phyloP scores from a whole-genome alignment of 352 stramenopile species.

The Pythium brassicae region DNA sequence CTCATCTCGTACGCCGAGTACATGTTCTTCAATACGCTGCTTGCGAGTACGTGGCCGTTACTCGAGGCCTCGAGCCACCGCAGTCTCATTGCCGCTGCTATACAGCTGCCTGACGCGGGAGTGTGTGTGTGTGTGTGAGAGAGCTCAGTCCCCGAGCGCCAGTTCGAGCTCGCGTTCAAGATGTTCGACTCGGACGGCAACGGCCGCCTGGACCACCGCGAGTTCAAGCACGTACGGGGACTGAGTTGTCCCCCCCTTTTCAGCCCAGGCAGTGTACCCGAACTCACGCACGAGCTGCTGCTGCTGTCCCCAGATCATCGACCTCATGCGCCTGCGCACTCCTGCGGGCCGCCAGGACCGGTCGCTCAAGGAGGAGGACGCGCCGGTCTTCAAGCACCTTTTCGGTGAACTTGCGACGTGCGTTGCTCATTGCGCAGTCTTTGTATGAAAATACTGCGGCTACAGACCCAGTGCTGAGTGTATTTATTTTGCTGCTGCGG shows the following conservation, averaged over 20 bases:
- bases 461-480: too few species aligned
- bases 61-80: too few species aligned
- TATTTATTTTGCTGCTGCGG: too few species aligned
- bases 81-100: too few species aligned
- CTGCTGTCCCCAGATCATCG: constrained; percentile 60
- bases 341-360: constrained; percentile 77
- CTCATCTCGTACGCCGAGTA: constrained; percentile 88
- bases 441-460: too few species aligned
- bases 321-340: constrained; percentile 75
- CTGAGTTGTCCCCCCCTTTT: neutral
- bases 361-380: constrained; percentile 68
- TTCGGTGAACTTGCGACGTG: constrained; percentile 79
- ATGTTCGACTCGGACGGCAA: constrained; percentile 87
- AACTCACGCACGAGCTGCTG: neutral
- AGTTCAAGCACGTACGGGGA: constrained; percentile 74
- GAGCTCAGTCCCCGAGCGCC: constrained; percentile 62
- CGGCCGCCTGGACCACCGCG: constrained; percentile 69
- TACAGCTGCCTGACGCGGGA: too few species aligned
- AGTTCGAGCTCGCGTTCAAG: constrained; percentile 88
- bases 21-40: constrained; percentile 87
- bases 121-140: neutral
- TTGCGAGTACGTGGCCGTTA: constrained; percentile 53
- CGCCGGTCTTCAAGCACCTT: constrained; percentile 80
- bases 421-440: too few species aligned
- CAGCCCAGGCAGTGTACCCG: neutral